Evolutionary conservation across 148 eudicot species (phyloP).

Genomic region (Rhododendron ferrugineum): DNA sequence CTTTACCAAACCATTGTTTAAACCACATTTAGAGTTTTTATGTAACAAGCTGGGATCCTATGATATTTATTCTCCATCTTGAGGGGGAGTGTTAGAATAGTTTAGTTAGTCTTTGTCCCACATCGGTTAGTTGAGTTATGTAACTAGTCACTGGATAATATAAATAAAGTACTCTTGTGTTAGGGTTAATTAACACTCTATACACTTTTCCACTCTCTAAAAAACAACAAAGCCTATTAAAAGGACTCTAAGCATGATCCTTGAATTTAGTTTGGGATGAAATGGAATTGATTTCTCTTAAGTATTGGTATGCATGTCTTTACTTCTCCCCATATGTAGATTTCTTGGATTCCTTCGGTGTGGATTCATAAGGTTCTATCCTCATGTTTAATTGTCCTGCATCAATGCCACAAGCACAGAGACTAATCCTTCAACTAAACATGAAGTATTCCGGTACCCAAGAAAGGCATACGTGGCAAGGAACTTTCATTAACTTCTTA

Average conservation of each 20-base stretch:
- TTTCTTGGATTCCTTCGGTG: neutral
- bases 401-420: neutral
- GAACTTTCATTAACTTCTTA: neutral
- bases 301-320: neutral
- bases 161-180: too few species aligned
- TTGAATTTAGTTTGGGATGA: neutral
- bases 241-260: neutral
- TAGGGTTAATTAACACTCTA: too few species aligned
- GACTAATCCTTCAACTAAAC: neutral
- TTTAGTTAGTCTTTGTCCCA: too few species aligned
- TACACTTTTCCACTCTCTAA: too few species aligned
- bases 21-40: too few species aligned
- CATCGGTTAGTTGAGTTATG: too few species aligned
- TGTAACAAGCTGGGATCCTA: too few species aligned
- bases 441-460: neutral
- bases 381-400: neutral
- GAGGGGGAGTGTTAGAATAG: too few species aligned
- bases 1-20: too few species aligned
- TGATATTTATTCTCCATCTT: too few species aligned
- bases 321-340: neutral
- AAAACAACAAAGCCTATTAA: neutral
- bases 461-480: neutral
- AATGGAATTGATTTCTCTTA: too few species aligned
- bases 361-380: neutral
- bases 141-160: too few species aligned